A percentile compares a stretch with the other conserved stretches of the same genome.
These are phyloP conservation scores for Pelargonium australe DNA, from an alignment of 441 rosid genomes.

Conservation along the genomic window DNA sequence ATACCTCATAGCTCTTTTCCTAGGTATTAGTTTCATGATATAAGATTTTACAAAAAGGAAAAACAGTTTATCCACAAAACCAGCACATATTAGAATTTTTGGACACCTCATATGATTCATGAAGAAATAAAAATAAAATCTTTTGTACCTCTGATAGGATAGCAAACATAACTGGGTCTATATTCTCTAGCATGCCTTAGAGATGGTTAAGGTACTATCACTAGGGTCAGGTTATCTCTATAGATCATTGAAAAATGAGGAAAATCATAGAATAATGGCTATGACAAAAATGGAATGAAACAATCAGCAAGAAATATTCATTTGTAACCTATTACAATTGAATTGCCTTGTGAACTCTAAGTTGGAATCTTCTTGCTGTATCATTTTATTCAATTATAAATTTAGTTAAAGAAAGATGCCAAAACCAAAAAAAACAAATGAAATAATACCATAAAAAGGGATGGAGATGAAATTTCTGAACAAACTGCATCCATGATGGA, in stretches of 20 bases:
- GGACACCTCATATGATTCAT: background rate
- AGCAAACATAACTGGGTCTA: background rate
- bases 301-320: background rate
- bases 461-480: constrained; percentile 64
- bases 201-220: background rate
- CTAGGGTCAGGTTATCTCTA: background rate
- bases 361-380: background rate
- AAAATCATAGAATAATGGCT: background rate
- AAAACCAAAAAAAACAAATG: constrained; percentile 4
- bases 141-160: background rate
- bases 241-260: background rate
- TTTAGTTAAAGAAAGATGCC: background rate
- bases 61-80: background rate
- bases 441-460: constrained; percentile 65
- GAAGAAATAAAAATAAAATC: background rate
- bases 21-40: background rate
- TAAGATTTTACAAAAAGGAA: background rate
- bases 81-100: background rate
- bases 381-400: background rate
- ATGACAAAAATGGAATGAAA: background rate
- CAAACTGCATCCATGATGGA: constrained; percentile 86
- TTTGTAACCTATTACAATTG: background rate
- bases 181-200: constrained; percentile 3
- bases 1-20: background rate
- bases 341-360: background rate